phyloP scores from a whole-genome alignment of 768 basidiomycete species.

The Lyophyllum decastes region DNA sequence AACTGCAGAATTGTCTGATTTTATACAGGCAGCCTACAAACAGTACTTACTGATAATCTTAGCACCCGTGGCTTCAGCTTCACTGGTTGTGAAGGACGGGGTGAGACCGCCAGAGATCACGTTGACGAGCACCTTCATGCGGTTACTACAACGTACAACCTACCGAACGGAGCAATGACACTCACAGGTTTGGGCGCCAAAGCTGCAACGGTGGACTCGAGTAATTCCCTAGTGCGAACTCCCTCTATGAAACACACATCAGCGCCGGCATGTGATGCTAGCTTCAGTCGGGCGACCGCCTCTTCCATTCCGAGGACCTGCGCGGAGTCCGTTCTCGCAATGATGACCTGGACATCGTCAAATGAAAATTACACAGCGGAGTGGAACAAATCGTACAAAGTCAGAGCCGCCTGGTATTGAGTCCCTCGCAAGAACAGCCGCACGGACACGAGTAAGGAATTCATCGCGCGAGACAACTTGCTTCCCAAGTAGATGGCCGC shows the following conservation, averaged over 20 bases:
- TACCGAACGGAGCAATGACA: not conserved
- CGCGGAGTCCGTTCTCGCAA: slow-evolving; percentile 77
- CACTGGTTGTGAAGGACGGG: slow-evolving; percentile 68
- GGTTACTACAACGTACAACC: not conserved
- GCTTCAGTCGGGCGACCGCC: slow-evolving; percentile 62
- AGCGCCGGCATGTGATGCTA: slow-evolving; percentile 73
- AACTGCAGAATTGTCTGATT: slow-evolving; percentile 37
- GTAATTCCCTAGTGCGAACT: slow-evolving; percentile 65
- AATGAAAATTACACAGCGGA: not conserved
- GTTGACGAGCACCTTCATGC: slow-evolving; percentile 63
- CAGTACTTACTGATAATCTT: slow-evolving; percentile 71
- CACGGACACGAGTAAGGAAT: slow-evolving; percentile 72
- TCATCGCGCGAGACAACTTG: slow-evolving; percentile 81
- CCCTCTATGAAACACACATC: slow-evolving; percentile 86
- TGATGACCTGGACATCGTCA: slow-evolving; percentile 50
- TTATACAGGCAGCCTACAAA: not conserved
- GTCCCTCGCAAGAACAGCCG: slow-evolving; percentile 77
- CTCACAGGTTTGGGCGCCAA: slow-evolving; percentile 70
- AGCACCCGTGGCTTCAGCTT: slow-evolving; percentile 70
- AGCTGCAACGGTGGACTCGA: slow-evolving; percentile 63
- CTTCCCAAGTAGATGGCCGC: slow-evolving; percentile 79
- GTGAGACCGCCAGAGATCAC: slow-evolving; percentile 80
- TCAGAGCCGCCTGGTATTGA: slow-evolving; percentile 74
- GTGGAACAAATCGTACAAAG: slow-evolving; percentile 49
- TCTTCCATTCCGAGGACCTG: slow-evolving; percentile 83